phyloP scores from a whole-genome alignment of 768 basidiomycete genomes.

The Auriculariales sp. region DNA sequence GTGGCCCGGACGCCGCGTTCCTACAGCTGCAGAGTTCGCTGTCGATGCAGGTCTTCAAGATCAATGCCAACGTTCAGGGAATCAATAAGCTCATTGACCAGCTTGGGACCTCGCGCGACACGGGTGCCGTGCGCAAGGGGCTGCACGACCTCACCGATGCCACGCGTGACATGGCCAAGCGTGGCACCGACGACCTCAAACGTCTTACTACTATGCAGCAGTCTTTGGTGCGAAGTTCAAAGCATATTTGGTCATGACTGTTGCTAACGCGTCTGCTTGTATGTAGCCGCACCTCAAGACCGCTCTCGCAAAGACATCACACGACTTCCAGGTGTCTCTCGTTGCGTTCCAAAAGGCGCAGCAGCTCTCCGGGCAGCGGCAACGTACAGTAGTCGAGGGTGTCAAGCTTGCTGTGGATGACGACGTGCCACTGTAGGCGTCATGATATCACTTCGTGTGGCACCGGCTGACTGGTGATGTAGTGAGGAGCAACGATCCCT shows the following conservation, averaged over 20 bases:
- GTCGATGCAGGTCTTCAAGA: slow-evolving; percentile 94
- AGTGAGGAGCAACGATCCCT: neutral
- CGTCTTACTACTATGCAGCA: slow-evolving; percentile 58
- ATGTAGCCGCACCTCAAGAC: slow-evolving; percentile 66
- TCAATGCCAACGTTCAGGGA: slow-evolving; percentile 93
- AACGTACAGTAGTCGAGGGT: slow-evolving; percentile 76
- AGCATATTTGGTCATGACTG: no score
- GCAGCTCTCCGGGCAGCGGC: slow-evolving; percentile 77
- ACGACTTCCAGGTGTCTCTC: slow-evolving; percentile 81
- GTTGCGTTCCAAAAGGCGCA: slow-evolving; percentile 88
- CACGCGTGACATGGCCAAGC: slow-evolving; percentile 89
- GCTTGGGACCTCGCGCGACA: slow-evolving; percentile 75
- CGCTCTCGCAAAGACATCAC: slow-evolving; percentile 79
- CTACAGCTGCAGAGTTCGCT: slow-evolving; percentile 60
- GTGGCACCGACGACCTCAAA: slow-evolving; percentile 87
- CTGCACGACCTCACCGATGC: slow-evolving; percentile 89
- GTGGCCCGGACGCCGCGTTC: slow-evolving; percentile 59
- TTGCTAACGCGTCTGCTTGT: neutral
- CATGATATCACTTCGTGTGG: slow-evolving; percentile 4
- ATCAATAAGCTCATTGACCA: slow-evolving; percentile 95
- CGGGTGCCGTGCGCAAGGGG: slow-evolving; percentile 61
- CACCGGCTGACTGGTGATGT: neutral
- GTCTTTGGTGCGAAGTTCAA: slow-evolving; percentile 35
- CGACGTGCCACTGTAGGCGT: slow-evolving; percentile 27
- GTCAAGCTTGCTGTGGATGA: slow-evolving; percentile 79